These are phyloP conservation scores for Rhododendron ovatum DNA, from an alignment of 148 eudicot species.

Conservation along the genomic window DNA sequence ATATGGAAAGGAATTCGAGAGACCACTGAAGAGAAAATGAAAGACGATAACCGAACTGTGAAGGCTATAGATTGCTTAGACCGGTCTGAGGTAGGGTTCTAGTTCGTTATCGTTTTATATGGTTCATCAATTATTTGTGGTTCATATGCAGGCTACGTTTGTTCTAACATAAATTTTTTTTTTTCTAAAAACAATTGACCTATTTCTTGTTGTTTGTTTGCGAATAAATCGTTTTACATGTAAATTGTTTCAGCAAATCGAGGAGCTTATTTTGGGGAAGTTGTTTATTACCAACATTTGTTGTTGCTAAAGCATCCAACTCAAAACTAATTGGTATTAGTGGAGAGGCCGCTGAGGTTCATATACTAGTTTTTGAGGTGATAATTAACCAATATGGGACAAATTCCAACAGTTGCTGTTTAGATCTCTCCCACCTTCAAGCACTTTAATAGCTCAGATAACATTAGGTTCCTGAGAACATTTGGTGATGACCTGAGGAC, in stretches of 20 bases:
- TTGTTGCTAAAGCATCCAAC: too few relatives aligned
- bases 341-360: too few relatives aligned
- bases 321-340: too few relatives aligned
- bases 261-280: background rate
- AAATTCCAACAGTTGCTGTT: background rate
- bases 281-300: background rate
- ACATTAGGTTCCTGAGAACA: background rate
- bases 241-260: background rate
- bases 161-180: background rate
- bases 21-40: conserved; percentile 61
- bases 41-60: conserved; percentile 62
- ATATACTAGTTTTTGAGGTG: too few relatives aligned
- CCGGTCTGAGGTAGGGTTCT: conserved; percentile 65
- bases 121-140: background rate
- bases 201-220: background rate
- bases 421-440: background rate
- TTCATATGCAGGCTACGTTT: background rate
- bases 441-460: background rate
- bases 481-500: background rate
- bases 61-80: conserved; percentile 82
- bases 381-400: too few relatives aligned
- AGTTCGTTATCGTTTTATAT: background rate
- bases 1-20: conserved; percentile 78
- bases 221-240: background rate
- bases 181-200: background rate